phyloP scores from a whole-genome alignment of 371 early-diverging fungal genomes.

The Choanephora cucurbitarum region DNA sequence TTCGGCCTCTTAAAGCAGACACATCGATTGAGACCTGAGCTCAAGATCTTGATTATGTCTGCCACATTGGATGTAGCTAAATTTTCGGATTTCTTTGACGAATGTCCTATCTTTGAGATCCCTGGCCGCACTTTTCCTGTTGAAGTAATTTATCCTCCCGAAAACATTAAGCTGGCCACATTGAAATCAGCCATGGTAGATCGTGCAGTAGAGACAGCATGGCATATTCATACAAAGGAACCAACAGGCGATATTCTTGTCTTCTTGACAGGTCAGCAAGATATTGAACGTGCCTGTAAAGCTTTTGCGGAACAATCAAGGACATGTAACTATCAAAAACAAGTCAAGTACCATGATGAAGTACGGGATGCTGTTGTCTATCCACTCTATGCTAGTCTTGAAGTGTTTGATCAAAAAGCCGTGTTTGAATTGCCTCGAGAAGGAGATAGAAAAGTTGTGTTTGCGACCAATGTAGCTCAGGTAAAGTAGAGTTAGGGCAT shows the following conservation, averaged over 20 bases:
- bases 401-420: conserved; percentile 84
- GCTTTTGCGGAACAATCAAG: conserved; percentile 41
- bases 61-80: conserved; percentile 79
- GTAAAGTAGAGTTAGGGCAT: conserved; percentile 83
- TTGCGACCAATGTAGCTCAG: conserved; percentile 99
- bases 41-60: conserved; percentile 82
- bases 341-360: conserved; percentile 49
- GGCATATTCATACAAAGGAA: conserved; percentile 77
- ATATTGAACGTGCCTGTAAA: conserved; percentile 78
- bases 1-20: conserved; percentile 82
- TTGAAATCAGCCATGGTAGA: conserved; percentile 72
- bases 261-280: conserved; percentile 91
- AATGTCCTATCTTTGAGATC: conserved; percentile 83
- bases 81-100: conserved; percentile 72
- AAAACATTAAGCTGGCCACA: conserved; percentile 50
- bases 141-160: conserved; percentile 62
- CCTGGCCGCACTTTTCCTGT: conserved; percentile 85
- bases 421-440: conserved; percentile 90
- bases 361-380: conserved; percentile 59
- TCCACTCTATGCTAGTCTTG: conserved; percentile 93
- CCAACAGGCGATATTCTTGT: conserved; percentile 80
- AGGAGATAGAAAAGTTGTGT: conserved; percentile 89
- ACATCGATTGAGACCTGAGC: conserved; percentile 49
- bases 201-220: conserved; percentile 72
- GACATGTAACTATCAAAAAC: conserved; percentile 34